phyloP scores from a whole-genome alignment of 495 filamentous ascomycete species.

The Penicillium macrosclerotiorum region DNA sequence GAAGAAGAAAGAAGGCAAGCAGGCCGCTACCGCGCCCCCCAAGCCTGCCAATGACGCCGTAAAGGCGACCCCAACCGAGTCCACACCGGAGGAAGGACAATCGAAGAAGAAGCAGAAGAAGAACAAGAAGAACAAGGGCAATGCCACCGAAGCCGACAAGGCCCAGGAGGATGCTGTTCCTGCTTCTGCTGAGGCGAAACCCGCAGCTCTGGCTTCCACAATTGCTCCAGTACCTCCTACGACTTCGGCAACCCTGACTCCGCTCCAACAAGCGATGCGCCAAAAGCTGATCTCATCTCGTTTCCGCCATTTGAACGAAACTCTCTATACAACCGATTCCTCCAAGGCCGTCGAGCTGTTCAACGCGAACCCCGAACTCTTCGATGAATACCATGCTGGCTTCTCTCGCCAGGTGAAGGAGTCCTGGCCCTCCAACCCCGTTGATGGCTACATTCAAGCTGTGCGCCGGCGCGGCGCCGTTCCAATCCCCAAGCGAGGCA shows the following conservation, averaged over 20 bases:
- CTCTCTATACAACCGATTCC: conserved; percentile 89
- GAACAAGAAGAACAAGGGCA: conserved; percentile 38
- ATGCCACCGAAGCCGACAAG: conserved; percentile 25
- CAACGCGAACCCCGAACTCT: conserved; percentile 78
- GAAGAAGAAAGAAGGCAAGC: conserved; percentile 39
- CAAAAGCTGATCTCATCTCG: conserved; percentile 89
- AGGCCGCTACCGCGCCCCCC: conserved; percentile 16
- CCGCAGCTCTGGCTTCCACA: conserved; percentile 20
- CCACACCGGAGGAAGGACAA: conserved; percentile 21
- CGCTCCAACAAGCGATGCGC: conserved; percentile 89
- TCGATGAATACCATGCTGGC: conserved; percentile 89
- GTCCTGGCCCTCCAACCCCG: conserved; percentile 93
- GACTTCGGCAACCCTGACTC: conserved; percentile 64
- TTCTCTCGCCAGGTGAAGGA: conserved; percentile 88
- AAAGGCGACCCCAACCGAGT: conserved; percentile 21
- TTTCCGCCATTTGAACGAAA: conserved; percentile 96
- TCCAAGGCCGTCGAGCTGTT: conserved; percentile 75
- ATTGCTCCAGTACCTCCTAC: conserved; percentile 28
- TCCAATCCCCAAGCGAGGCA: conserved; percentile 34
- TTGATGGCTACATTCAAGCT: conserved; percentile 72
- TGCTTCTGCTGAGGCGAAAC: conserved; percentile 15
- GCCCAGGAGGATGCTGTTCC: conserved; percentile 16
- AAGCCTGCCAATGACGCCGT: conserved; percentile 23
- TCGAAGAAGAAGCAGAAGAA: conserved; percentile 34
- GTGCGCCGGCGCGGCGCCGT: conserved; percentile 58